Percentiles rank a stretch among this genome's conserved stretches.
phyloP scores from a whole-genome alignment of 805 yeast genomes.

The Candida glaebosa region DNA sequence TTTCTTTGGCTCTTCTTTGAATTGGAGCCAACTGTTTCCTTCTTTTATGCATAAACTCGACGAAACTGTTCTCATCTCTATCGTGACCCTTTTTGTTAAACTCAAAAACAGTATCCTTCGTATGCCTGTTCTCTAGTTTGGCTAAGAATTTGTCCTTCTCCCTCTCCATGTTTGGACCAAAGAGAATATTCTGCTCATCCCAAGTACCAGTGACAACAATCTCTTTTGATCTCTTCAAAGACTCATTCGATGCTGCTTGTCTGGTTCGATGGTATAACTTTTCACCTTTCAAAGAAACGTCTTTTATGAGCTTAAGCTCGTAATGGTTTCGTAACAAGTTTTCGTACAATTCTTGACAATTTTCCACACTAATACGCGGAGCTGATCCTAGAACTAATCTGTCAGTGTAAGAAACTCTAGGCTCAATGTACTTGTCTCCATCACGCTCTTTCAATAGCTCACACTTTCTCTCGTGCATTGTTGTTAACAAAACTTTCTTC shows the following conservation, averaged over 20 bases:
- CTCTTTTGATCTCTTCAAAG: conserved; percentile 83
- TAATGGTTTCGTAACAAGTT: conserved; percentile 57
- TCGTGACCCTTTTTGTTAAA: conserved; percentile 50
- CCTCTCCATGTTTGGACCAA: conserved; percentile 71
- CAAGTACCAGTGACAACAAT: conserved; percentile 65
- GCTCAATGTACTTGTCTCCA: conserved; percentile 43
- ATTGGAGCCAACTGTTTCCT: conserved; percentile 86
- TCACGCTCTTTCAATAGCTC: conserved; percentile 48
- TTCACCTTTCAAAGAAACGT: conserved; percentile 84
- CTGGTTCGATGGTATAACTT: conserved; percentile 81
- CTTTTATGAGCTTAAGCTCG: conserved; percentile 62
- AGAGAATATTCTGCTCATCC: conserved; percentile 83
- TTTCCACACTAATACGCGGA: conserved; percentile 72
- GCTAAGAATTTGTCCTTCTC: conserved; percentile 73
- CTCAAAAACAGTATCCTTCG: conserved; percentile 93
- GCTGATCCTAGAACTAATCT: conserved; percentile 79
- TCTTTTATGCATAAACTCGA: conserved; percentile 81
- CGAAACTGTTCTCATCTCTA: conserved; percentile 58
- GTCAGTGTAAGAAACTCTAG: conserved; percentile 66
- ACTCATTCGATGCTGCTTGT: conserved; percentile 79
- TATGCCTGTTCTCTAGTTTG: conserved; percentile 61
- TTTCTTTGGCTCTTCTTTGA: conserved; percentile 73
- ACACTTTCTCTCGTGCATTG: conserved; percentile 63
- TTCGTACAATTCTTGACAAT: conserved; percentile 67
- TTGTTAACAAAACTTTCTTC: conserved; percentile 66